Conservation (phyloP, 331 rosid species). For the Quercus tomentella region DNA sequence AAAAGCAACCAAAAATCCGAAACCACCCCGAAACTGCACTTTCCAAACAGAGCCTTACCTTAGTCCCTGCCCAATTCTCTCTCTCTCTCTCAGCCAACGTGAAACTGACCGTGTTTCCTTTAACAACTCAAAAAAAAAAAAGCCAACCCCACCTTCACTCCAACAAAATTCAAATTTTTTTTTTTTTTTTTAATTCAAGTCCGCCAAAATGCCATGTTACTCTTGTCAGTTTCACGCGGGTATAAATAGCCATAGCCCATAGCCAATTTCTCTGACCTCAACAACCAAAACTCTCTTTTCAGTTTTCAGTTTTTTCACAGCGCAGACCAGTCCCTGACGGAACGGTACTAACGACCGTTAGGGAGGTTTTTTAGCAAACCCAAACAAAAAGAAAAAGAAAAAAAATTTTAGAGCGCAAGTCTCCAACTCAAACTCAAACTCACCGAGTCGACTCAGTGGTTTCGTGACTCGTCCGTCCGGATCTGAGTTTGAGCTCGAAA, state of each 20-base stretch:
- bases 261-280: background rate
- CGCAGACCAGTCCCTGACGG: slow-evolving; percentile 27
- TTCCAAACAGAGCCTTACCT: slow-evolving; percentile 23
- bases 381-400: background rate
- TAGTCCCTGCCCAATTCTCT: no score
- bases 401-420: background rate
- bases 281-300: background rate
- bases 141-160: background rate
- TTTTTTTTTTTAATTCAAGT: background rate
- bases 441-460: slow-evolving; percentile 30
- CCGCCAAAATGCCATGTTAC: background rate
- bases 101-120: background rate
- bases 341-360: slow-evolving; percentile 1
- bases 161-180: background rate
- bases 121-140: background rate
- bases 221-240: slow-evolving; percentile 4
- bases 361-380: slow-evolving; percentile 7
- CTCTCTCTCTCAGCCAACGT: background rate
- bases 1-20: slow-evolving; percentile 38
- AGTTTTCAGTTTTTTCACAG: slow-evolving; percentile 8
- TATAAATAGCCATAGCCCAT: background rate
- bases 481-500: slow-evolving; percentile 16
- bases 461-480: slow-evolving; percentile 23
- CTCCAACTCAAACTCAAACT: background rate
- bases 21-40: slow-evolving; percentile 35